Evolutionary conservation across 345 rosid genomes (phyloP).

Genomic region (Punica granatum): DNA sequence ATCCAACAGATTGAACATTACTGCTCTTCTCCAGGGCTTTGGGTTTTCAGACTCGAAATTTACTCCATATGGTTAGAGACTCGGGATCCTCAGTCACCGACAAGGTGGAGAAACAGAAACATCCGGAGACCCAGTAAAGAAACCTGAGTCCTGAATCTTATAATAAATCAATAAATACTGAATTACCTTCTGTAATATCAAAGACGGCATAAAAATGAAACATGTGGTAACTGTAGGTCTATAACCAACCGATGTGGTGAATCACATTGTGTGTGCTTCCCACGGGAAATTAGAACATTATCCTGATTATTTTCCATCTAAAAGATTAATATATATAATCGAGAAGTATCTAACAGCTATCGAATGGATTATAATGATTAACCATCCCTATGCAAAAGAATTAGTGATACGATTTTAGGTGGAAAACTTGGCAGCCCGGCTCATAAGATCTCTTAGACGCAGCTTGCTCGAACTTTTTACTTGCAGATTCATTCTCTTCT

Average conservation of each 20-base stretch:
- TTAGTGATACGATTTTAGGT: slow-evolving; percentile 65
- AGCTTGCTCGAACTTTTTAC: slow-evolving; percentile 36
- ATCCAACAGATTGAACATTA: too few species aligned
- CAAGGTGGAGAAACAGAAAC: neutral
- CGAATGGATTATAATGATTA: neutral
- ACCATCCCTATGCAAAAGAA: neutral
- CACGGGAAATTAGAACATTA: neutral
- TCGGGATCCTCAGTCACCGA: neutral
- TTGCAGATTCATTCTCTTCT: slow-evolving; percentile 33
- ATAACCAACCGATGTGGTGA: neutral
- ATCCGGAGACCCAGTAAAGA: neutral
- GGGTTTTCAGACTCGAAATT: neutral
- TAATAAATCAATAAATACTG: neutral
- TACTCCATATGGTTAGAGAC: too few species aligned
- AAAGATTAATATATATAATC: neutral
- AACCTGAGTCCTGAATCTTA: neutral
- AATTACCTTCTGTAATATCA: neutral
- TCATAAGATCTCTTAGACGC: slow-evolving; percentile 40
- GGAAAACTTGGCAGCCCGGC: slow-evolving; percentile 88
- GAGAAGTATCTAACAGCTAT: neutral
- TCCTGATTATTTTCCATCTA: neutral
- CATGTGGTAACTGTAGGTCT: neutral
- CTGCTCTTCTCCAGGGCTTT: neutral
- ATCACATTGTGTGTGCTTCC: neutral
- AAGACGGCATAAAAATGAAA: neutral